These are phyloP conservation scores for Achaetomiella virescens DNA, from an alignment of 495 filamentous ascomycete genomes.

Conservation along the genomic window DNA sequence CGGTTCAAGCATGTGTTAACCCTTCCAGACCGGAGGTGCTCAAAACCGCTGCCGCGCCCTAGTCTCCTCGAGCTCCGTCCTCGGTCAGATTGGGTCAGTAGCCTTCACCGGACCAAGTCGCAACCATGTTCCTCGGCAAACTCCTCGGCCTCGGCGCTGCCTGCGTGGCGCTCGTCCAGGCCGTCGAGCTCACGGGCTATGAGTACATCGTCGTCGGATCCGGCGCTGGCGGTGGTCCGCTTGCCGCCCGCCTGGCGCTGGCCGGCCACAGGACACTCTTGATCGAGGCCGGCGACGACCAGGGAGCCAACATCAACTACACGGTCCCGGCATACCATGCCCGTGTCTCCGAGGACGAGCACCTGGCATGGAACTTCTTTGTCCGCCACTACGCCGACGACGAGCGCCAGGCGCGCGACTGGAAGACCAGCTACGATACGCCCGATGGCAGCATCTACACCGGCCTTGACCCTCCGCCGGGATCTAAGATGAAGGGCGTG, in stretches of 20 bases:
- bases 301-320: slow-evolving; percentile 31
- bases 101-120: not conserved
- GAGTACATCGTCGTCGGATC: slow-evolving; percentile 63
- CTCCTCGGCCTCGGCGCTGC: slow-evolving; percentile 12
- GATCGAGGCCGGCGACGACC: slow-evolving; percentile 55
- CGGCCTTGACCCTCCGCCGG: slow-evolving; percentile 36
- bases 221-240: slow-evolving; percentile 55
- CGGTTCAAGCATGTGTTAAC: too few relatives aligned
- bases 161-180: slow-evolving; percentile 6
- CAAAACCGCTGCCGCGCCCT: too few relatives aligned
- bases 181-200: slow-evolving; percentile 36
- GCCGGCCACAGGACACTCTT: slow-evolving; percentile 53
- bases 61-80: too few relatives aligned
- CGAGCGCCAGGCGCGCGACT: slow-evolving; percentile 30
- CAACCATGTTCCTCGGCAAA: slow-evolving; percentile 11
- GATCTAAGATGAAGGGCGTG: slow-evolving; percentile 38
- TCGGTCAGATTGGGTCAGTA: too few relatives aligned
- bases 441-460: slow-evolving; percentile 30
- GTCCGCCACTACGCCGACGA: slow-evolving; percentile 41
- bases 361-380: slow-evolving; percentile 41
- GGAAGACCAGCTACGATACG: slow-evolving; percentile 37
- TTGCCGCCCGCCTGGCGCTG: slow-evolving; percentile 55
- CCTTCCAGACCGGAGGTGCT: too few relatives aligned
- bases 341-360: slow-evolving; percentile 24
- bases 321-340: slow-evolving; percentile 23